Base-by-base conservation (phyloP, 1,284 basidiomycete genomes). In the Agroathelia rolfsii region DNA sequence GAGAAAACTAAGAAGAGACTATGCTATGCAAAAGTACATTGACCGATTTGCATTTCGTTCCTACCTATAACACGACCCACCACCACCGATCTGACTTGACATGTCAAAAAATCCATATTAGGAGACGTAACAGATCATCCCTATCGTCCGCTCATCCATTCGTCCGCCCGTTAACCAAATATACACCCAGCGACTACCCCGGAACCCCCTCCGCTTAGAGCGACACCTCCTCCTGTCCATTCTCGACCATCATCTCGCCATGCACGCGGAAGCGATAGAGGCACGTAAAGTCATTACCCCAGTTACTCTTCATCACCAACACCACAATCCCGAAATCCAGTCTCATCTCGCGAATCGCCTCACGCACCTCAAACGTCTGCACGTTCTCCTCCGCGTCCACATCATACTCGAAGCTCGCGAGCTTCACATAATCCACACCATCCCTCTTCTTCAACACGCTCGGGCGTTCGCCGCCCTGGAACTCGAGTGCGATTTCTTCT, bases 241-340 rank as follows among this genome's bases (percentile, higher is more conserved):
- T 21, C 9, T 30, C 32, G 11, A 21, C 47, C 7, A 53, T 39
- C 20, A 48, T 56, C 39, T 61, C 56, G 13, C 74, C 89, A 50
- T 77, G 82, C 20, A 84, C 79, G 19, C 83, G 68, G 56, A 97
- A 69, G 32, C 93, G 74, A 56, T 97, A 97, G 21, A 97, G 52
- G 56, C 93, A 97, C 0, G 93, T 96, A 50, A 73, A 85, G 9
- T 69, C 59, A 49, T 70, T 70, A 17, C 93, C 94, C 77, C 89
- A 94, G 51, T 97, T 97, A 49, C 66, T 82, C 52, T 74, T 66
- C 43, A 97, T 62, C 42, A 72, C 60, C 47, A 95, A 63, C 36
- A 84, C 73, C 11, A 96, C 82, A 28, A 89, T 61, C 1, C 81
- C 80, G 45, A 90, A 80, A 49, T 87, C 83, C 34, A 94, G 64